phyloP scores from a whole-genome alignment of 352 stramenopile species.

The Phytophthora podocarpi region DNA sequence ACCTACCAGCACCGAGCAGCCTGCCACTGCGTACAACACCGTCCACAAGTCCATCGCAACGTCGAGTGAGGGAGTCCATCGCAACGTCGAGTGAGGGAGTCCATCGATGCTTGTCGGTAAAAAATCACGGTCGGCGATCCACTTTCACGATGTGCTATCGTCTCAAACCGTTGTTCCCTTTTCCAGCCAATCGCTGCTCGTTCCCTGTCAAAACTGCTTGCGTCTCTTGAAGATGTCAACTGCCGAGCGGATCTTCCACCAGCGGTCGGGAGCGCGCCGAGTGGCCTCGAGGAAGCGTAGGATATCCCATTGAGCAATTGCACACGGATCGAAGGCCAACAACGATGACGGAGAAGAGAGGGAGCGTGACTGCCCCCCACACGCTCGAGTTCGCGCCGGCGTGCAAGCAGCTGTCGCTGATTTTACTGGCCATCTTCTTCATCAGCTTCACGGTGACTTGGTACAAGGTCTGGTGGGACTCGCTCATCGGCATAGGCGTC shows the following conservation, averaged over 20 bases:
- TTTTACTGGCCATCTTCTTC: constrained; percentile 54
- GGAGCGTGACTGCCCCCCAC: constrained; percentile 33
- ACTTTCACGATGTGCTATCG: too few species aligned
- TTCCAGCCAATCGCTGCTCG: constrained; percentile 8
- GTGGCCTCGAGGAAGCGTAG: not conserved
- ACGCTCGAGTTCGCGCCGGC: constrained; percentile 69
- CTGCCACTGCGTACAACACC: constrained; percentile 16
- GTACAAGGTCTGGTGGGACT: constrained; percentile 86
- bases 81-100: too few species aligned
- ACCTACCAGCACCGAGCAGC: constrained; percentile 25
- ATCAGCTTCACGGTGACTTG: constrained; percentile 77
- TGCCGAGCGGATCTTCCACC: constrained; percentile 26
- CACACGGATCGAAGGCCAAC: not conserved
- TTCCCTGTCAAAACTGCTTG: constrained; percentile 13
- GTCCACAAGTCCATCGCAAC: constrained; percentile 27
- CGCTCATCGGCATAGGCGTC: constrained; percentile 59
- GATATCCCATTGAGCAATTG: constrained; percentile 14
- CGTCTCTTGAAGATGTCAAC: constrained; percentile 23
- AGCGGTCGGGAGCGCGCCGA: constrained; percentile 20
- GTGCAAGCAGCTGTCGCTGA: constrained; percentile 64
- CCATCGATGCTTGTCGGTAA: too few species aligned
- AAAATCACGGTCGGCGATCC: too few species aligned
- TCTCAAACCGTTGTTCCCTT: too few species aligned
- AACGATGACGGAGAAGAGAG: constrained; percentile 27
- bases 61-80: too few species aligned